Percentiles rank a stretch among this genome's conserved stretches.
These are phyloP conservation scores for Phialophora chinensis DNA, from an alignment of 2,329 filamentous ascomycete genomes.

Conservation along the genomic window DNA sequence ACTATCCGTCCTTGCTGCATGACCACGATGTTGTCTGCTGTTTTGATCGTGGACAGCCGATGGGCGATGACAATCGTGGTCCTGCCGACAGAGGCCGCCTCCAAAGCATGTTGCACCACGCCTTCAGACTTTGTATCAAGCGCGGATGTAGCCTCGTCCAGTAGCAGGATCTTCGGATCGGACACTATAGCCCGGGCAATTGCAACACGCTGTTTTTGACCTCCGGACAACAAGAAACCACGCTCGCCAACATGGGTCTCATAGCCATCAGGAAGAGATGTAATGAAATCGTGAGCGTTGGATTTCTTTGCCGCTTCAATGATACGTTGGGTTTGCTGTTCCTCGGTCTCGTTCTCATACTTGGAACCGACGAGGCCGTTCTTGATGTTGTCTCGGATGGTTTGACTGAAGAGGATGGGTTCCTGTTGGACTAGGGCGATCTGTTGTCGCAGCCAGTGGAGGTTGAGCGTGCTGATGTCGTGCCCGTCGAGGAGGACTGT, in stretches of 20 bases:
- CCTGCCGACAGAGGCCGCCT: constrained; percentile 80
- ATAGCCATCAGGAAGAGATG: constrained; percentile 80
- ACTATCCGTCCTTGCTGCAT: constrained; percentile 85
- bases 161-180: constrained; percentile 86
- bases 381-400: constrained; percentile 88
- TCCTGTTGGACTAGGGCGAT: constrained; percentile 94
- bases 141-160: constrained; percentile 94
- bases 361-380: constrained; percentile 86
- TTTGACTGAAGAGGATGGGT: constrained; percentile 85
- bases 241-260: constrained; percentile 95
- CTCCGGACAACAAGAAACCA: constrained; percentile 88
- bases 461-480: constrained; percentile 79
- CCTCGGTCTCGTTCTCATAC: constrained; percentile 70
- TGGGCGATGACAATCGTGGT: constrained; percentile 98
- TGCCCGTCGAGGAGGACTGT: constrained; percentile 80
- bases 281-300: constrained; percentile 93
- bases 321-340: constrained; percentile 73
- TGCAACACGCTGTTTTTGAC: constrained; percentile 95
- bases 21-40: constrained; percentile 94
- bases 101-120: constrained; percentile 89
- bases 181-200: constrained; percentile 90
- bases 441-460: constrained; percentile 89
- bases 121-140: constrained; percentile 95
- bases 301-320: constrained; percentile 84
- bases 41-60: constrained; percentile 89